Evolutionary conservation across 768 basidiomycete genomes (phyloP), one percentile per base, ranked within the genome.

Genomic region (Hirschioporus abietinus): DNA sequence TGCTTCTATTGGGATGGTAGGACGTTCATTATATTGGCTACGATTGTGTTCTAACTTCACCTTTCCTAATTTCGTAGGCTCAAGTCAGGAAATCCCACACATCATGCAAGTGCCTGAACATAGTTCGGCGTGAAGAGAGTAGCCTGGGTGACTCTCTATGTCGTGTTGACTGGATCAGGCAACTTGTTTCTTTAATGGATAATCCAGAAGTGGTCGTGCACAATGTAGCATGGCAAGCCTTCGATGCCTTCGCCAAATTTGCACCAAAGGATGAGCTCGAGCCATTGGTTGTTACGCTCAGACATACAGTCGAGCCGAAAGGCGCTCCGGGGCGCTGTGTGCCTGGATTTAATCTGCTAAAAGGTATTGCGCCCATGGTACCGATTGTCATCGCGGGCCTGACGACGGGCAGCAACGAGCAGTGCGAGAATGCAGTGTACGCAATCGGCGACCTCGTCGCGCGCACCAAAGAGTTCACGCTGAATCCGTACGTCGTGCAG

Each of bases 391-490:
- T 96, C n/a, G n/a, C n/a, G n/a, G n/a, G n/a, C n/a, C n/a, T n/a
- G n/a, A n/a, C n/a, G n/a, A n/a, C n/a, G n/a, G 58, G 91, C 93
- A 98, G 86, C 75, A 96, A 96, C 76, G 96, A 98, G 67, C 94
- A 95, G 72, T 83, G 93, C 71, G 97, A 99, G 76, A 91, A 96
- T 70, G 96, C 96, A 0, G 95, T 96, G 0, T 94, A 94, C 71
- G 95, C 93, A 27, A 96, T 99, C 67, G 92, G 93, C n/a, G 96
- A 98, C 71, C 86, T 99, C 42, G 93, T 98, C 36, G 90, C 95
- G 75, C 85, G 88, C 30, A 97, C 96, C 0, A 85, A 90, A n/a
- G 87, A 89, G 72, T 77, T 77, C 20, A 88, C 95, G 0, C 92
- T 99, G 84, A 97, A 96, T 76, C 92, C 95, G 0, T 98, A 91